These are phyloP conservation scores for Morella rubra DNA, from an alignment of 306 rosid species.

Conservation along the genomic window DNA sequence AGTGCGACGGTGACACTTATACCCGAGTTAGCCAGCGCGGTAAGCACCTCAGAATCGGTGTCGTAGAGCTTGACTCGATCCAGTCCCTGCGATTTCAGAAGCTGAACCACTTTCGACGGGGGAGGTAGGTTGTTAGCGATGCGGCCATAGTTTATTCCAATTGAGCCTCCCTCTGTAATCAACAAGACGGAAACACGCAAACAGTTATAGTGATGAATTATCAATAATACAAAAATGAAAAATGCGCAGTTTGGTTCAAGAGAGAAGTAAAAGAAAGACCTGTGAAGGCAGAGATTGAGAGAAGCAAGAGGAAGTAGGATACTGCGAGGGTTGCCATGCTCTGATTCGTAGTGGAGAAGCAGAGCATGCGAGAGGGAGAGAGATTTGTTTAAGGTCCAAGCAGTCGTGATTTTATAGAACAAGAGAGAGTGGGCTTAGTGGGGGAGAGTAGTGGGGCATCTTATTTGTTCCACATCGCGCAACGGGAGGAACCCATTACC, in stretches of 20 bases:
- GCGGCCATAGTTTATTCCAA: slow-evolving; percentile 82
- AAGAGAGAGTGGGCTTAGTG: slow-evolving; percentile 17
- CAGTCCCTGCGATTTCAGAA: slow-evolving; percentile 57
- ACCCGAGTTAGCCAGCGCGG: slow-evolving; percentile 56
- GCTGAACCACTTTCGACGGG: slow-evolving; percentile 61
- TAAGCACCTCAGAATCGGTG: slow-evolving; percentile 58
- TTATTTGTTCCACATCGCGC: neutral
- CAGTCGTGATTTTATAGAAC: slow-evolving; percentile 35
- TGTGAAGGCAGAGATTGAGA: slow-evolving; percentile 33
- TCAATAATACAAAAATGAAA: neutral
- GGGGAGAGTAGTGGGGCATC: slow-evolving; percentile 17
- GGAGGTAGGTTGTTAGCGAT: slow-evolving; percentile 62
- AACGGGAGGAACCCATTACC: neutral
- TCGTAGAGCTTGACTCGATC: slow-evolving; percentile 70
- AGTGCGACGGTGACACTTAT: slow-evolving; percentile 52
- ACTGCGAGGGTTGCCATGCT: slow-evolving; percentile 48
- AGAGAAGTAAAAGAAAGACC: slow-evolving; percentile 30
- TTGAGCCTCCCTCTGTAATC: slow-evolving; percentile 43
- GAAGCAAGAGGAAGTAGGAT: slow-evolving; percentile 19
- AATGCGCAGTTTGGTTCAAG: neutral
- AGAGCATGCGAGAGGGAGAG: slow-evolving; percentile 8
- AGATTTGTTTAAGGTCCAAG: neutral
- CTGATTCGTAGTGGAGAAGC: slow-evolving; percentile 27
- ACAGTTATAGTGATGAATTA: neutral
- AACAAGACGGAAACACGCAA: neutral